phyloP scores from a whole-genome alignment of 1,139 yeast species.

The Scheffersomyces parashehatae region DNA sequence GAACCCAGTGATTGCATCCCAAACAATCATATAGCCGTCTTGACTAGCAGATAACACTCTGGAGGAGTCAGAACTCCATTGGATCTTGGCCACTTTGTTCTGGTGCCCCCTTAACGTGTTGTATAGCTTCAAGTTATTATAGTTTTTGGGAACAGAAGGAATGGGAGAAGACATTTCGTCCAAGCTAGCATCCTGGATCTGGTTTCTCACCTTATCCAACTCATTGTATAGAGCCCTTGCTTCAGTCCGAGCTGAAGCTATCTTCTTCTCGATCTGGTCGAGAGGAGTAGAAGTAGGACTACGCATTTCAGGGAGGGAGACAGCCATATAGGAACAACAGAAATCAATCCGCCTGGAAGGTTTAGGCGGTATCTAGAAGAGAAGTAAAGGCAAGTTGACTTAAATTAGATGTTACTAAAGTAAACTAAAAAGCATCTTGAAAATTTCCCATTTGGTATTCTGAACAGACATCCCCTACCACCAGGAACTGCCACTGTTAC shows the following conservation, averaged over 20 bases:
- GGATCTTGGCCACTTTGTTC: slow-evolving; percentile 67
- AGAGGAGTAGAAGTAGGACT: too few species aligned
- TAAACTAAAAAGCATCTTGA: too few species aligned
- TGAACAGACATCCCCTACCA: too few species aligned
- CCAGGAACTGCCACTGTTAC: too few species aligned
- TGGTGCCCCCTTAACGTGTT: slow-evolving; percentile 68
- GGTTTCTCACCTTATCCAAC: slow-evolving; percentile 42
- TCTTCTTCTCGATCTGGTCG: slow-evolving; percentile 13
- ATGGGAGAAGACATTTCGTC: slow-evolving; percentile 35
- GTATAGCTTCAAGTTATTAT: slow-evolving; percentile 35
- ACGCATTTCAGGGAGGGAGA: too few species aligned
- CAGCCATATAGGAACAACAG: too few species aligned
- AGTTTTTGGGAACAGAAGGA: slow-evolving; percentile 30
- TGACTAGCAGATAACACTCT: slow-evolving; percentile 74
- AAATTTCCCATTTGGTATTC: too few species aligned
- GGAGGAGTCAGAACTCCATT: slow-evolving; percentile 66
- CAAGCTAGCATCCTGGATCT: slow-evolving; percentile 49
- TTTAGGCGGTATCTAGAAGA: too few species aligned
- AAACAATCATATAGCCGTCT: slow-evolving; percentile 81
- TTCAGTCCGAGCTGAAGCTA: slow-evolving; percentile 43
- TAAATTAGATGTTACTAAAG: too few species aligned
- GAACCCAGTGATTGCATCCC: slow-evolving; percentile 78
- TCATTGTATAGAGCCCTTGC: slow-evolving; percentile 50
- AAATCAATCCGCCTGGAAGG: too few species aligned
- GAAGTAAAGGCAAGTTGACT: too few species aligned